These are phyloP conservation scores for Trichoderma gracile DNA, from an alignment of 2,329 filamentous ascomycete genomes.

Conservation along the genomic window DNA sequence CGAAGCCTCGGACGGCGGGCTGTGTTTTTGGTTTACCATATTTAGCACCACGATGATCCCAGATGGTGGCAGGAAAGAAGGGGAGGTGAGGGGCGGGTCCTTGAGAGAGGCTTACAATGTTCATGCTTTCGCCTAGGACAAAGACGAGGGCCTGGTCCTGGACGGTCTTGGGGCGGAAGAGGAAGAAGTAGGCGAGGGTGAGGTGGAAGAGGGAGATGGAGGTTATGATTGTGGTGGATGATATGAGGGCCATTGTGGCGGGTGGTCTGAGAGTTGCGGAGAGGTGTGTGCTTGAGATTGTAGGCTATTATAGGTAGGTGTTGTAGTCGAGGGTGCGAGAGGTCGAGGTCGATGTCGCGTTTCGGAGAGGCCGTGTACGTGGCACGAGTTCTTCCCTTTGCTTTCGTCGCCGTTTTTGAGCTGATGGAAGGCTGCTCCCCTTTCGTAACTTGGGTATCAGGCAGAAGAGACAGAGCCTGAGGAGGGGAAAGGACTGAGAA, in stretches of 20 bases:
- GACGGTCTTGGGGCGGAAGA: conserved; percentile 69
- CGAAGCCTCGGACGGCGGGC: conserved; percentile 68
- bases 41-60: no score
- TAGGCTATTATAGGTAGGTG: neutral
- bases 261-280: neutral
- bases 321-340: neutral
- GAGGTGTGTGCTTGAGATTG: neutral
- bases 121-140: conserved; percentile 80
- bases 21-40: no score
- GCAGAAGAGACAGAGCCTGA: neutral
- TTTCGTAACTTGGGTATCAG: neutral
- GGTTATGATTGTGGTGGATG: conserved; percentile 76
- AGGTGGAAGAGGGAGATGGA: conserved; percentile 82
- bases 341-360: neutral
- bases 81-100: no score
- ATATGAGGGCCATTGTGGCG: conserved; percentile 73
- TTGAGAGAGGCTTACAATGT: conserved; percentile 62
- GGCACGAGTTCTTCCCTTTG: conserved; percentile 7
- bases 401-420: neutral
- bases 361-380: conserved; percentile 16
- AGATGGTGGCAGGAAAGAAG: no score
- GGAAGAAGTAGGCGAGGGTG: conserved; percentile 79
- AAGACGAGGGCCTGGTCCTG: conserved; percentile 79
- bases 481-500: neutral
- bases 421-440: no score